phyloP scores from a whole-genome alignment of 768 basidiomycete species.

The Postia placenta region DNA sequence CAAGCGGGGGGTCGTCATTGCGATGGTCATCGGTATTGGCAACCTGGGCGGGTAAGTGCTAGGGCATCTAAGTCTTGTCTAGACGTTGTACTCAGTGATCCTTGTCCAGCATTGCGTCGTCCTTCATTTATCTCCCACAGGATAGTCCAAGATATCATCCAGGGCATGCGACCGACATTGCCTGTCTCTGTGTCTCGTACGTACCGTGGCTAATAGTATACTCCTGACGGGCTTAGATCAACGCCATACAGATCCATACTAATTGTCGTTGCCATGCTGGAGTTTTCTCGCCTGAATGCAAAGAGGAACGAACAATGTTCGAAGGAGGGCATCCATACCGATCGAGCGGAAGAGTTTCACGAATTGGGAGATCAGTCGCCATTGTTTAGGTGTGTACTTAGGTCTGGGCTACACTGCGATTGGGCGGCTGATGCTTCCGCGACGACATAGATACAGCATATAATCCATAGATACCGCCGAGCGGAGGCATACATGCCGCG shows the following conservation, averaged over 20 bases:
- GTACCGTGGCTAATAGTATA: neutral
- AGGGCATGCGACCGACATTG: conserved; percentile 8
- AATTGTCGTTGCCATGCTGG: neutral
- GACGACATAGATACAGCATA: too few relatives aligned
- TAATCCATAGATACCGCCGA: too few relatives aligned
- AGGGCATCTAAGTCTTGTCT: neutral
- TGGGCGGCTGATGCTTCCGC: too few relatives aligned
- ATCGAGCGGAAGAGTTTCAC: neutral
- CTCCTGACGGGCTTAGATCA: too few relatives aligned
- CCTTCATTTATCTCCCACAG: conserved; percentile 30
- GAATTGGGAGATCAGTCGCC: conserved; percentile 1
- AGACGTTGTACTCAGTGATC: neutral
- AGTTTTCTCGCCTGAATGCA: neutral
- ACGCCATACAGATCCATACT: neutral
- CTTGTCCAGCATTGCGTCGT: conserved; percentile 31
- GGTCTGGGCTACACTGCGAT: too few relatives aligned
- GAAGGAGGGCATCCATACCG: neutral
- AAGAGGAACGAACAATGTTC: neutral
- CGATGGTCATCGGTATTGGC: conserved; percentile 47
- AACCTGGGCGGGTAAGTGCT: conserved; percentile 44
- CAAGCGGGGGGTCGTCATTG: conserved; percentile 45
- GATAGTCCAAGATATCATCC: conserved; percentile 12
- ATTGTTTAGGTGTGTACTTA: neutral
- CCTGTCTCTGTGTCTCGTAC: neutral
- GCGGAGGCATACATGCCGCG: too few relatives aligned